Evolutionary conservation across 2,329 filamentous ascomycete species (phyloP), one percentile per base, ranked within the genome.

Genomic region (Pseudopithomyces maydicus): DNA sequence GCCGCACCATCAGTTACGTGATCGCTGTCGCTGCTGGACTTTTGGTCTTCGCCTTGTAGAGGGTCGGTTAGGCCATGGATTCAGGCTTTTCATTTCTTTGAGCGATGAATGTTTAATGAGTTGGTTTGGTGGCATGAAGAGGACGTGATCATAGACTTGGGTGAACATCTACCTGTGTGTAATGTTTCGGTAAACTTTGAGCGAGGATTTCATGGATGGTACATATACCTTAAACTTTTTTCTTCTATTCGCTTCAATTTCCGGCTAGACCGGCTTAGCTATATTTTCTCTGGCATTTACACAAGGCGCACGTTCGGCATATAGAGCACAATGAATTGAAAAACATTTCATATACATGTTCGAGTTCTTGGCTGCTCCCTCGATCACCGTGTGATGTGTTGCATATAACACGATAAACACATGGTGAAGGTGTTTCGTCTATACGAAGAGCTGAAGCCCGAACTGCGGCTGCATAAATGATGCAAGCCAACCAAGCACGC

Each of bases 41-140:
- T 2, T 58, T 64, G 20, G 42, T 74, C 41, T 53, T 74, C 17
- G 66, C 62, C 44, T 69, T 71, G 39, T 74, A 71, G 51, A 41
- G 26, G 43, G 12, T 15, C n/a, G 7, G 7, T 7, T 26, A 26
- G 36, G 4, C 15, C 15, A 45, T 19, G 17, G 49, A 35, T 12
- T 39, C 33, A 32, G 43, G 8, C 26, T 5, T 15, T 44, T 50
- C 39, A 17, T 12, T 45, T 42, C 45, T 49, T 26, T 26, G 17
- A 12, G 26, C 7, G 26, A 43, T 52, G 32, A 46, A 52, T 45
- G 32, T 45, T 46, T 52, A 52, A 52, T 52, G 50, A 10, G 41
- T 22, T 26, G 50, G 50, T 36, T 52, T 45, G 50, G 42, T 17
- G 41, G 15, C 15, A 20, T 11, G 14, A 32, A 23, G 12, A 22